Base-by-base conservation (phyloP, 371 early-diverging fungal species). In the Mucor ambiguus region DNA sequence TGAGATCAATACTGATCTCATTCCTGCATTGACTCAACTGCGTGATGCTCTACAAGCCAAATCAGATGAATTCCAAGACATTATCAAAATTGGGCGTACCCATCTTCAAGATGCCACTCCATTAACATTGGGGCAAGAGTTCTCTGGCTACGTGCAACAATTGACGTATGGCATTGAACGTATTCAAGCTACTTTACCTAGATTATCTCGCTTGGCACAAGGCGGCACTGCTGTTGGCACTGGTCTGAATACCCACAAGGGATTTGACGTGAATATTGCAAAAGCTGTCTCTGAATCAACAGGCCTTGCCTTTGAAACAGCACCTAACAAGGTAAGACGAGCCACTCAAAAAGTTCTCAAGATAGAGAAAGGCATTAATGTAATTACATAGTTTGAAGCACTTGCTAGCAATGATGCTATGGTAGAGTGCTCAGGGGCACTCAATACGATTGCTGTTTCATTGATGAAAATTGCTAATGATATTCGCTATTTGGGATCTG, bases 191-290 rank as follows among this genome's bases (percentile, higher is more conserved):
- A 83, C 89, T 8, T 81, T 96, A 44, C 94, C 95, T 33, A 89
- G 91, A 44, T 85, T 98, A 46, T 94, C 87, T 79, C 83, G 90
- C 76, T 85, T 98, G 52, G 98, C 98, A 41, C 93, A 95, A 71
- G 98, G 98, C 64, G 97, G 97, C 55, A 97, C 98, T 38, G 97
- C 97, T 54, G 98, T 97, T 44, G 98, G 97, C 35, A 98, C 98
- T 62, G 96, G 98, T 18, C 81, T 98, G 69, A 97, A 98, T 85
- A 94, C 98, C 28, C 88, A 86, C 58, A 88, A 85, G 63, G 95
- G 95, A 5, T 98, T 95, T 71, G 97, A 94, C 76, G 89, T 82
- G 48, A 88, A 87, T 76, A 86, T 97, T 68, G 96, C 97, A 4
- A 82, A 83, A 14, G 87, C 90, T 69, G 92, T 97, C 64, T 77